Evolutionary conservation across 192 early-diverging fungal genomes (phyloP).

Genomic region (Martensiomyces pterosporus): DNA sequence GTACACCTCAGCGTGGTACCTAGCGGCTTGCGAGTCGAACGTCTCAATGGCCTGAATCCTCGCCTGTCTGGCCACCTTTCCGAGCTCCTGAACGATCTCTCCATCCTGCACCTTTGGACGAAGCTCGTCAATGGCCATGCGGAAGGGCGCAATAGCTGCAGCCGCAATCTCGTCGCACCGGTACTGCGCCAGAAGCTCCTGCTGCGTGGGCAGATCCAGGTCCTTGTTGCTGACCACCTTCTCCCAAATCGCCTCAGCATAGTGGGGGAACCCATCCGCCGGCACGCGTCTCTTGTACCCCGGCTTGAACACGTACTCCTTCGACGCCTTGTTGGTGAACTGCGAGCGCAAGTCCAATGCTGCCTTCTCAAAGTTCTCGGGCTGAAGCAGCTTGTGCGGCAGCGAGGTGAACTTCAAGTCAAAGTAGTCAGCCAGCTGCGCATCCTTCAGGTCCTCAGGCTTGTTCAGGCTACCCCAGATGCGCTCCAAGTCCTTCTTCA

Average conservation of each 20-base stretch:
- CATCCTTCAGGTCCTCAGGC: conserved; percentile 77
- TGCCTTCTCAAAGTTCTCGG: conserved; percentile 76
- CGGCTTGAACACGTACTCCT: conserved; percentile 80
- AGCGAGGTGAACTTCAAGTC: conserved; percentile 85
- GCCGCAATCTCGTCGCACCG: conserved; percentile 96
- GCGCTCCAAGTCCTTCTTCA: conserved; percentile 78
- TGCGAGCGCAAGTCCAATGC: conserved; percentile 61
- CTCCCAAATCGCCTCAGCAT: conserved; percentile 92
- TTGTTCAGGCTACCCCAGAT: conserved; percentile 90
- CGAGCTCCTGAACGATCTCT: conserved; percentile 72
- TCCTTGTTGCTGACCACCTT: conserved; percentile 94
- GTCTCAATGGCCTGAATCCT: conserved; percentile 58
- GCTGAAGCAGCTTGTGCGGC: conserved; percentile 85
- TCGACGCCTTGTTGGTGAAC: conserved; percentile 67
- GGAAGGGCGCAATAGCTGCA: conserved; percentile 66
- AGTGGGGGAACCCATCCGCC: conserved; percentile 91
- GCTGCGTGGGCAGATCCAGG: conserved; percentile 96
- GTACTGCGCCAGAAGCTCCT: conserved; percentile 95
- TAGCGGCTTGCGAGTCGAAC: conserved; percentile 87
- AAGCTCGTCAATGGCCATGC: conserved; percentile 57
- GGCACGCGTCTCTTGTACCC: conserved; percentile 89
- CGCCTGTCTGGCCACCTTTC: conserved; percentile 56
- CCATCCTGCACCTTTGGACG: conserved; percentile 73
- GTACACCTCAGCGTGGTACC: conserved; percentile 89
- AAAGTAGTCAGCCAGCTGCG: conserved; percentile 81